Percentiles rank a stretch among this genome's conserved stretches.
Conservation (phyloP, 257 asterid genomes). For the Solanum medicagineum region DNA sequence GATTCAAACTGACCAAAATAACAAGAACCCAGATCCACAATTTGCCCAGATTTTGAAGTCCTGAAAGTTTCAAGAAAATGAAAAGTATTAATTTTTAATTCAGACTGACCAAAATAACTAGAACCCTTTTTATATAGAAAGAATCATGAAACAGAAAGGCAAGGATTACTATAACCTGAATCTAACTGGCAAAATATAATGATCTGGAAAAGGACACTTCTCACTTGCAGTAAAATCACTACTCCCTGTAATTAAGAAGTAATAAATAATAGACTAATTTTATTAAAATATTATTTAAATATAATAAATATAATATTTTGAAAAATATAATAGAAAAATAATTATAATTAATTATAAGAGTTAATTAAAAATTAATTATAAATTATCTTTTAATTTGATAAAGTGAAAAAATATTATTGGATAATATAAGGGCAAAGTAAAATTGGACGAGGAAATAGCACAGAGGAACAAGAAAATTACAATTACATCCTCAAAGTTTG, state of each 20-base stretch:
- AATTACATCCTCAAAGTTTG: neutral
- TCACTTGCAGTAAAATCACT: conserved; percentile 1
- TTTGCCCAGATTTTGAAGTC: neutral
- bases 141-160: conserved; percentile 3
- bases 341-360: too few relatives aligned
- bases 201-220: conserved; percentile 3
- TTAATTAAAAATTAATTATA: too few relatives aligned
- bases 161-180: neutral
- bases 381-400: too few relatives aligned
- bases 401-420: fast-evolving
- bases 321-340: too few relatives aligned
- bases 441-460: neutral
- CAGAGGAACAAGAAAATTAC: neutral
- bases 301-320: too few relatives aligned
- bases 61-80: neutral
- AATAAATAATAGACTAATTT: too few relatives aligned
- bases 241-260: too few relatives aligned
- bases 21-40: neutral
- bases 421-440: fast-evolving
- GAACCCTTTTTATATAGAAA: conserved; percentile 6
- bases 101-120: neutral
- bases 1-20: neutral
- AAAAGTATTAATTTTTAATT: neutral
- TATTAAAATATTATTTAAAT: too few relatives aligned
- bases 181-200: neutral